Evolutionary conservation across 176 grass and related monocot genomes (phyloP), one percentile per base, ranked within the genome.

Genomic region (Pharus latifolius): DNA sequence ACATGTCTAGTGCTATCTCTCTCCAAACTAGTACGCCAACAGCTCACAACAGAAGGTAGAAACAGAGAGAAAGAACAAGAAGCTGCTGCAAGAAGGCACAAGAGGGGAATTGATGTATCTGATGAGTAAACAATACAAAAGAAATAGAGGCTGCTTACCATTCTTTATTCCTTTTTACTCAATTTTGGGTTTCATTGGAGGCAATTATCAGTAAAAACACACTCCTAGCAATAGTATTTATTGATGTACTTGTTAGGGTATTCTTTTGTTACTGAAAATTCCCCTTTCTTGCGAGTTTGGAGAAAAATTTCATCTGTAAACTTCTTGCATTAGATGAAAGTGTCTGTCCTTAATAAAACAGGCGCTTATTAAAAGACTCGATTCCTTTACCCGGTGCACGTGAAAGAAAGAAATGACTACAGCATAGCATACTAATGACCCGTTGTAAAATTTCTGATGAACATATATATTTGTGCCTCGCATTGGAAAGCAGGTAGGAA

Each of bases 31-130:
- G 63, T 5, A 19, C 70, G 18, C 42, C 65, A 48, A 71, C 76
- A 85, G 67, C 73, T 85, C 81, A 66, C 63, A 51, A 65, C 67
- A 90, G 78, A 71, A 77, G 60, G 84, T 86, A 88, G 71, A n/a
- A n/a, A n/a, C n/a, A n/a, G n/a, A 62, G 27, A 35, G 16, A n/a
- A n/a, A 63, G 31, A 1, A 53, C 16, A 55, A 56, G 32, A 74
- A 16, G 12, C 13, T 3, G 49, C 17, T 17, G 24, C 67, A 41
- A 48, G 38, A 68, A 35, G 20, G 5, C 3, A 38, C 7, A 75
- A 32, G 33, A 11, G 57, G 82, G 43, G 58, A 53, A 63, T 61
- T 55, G 31, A 73, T 96, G 91, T 96, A 96, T 88, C 88, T 92
- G 86, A 77, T 41, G 69, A 57, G 73, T 67, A 55, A 85, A 75